Percentiles rank a stretch among this genome's conserved stretches.
Evolutionary conservation across 2,329 filamentous ascomycete species (phyloP).

Genomic region (Pseudocercospora crystallina): DNA sequence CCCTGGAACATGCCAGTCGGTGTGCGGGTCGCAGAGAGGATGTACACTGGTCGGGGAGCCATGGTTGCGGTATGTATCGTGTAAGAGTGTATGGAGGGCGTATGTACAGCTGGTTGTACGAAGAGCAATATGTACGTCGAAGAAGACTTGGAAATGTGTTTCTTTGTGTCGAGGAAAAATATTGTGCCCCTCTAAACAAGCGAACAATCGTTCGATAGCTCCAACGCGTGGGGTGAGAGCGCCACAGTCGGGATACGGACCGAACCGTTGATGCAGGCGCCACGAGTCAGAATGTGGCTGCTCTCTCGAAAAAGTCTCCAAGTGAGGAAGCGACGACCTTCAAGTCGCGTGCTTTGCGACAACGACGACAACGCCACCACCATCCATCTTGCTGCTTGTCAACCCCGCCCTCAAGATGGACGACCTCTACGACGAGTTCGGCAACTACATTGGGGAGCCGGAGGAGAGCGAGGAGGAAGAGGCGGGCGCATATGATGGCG

Average conservation of each 20-base stretch:
- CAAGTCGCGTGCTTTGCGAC: constrained; percentile 14
- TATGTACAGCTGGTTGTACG: neutral
- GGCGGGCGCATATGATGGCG: constrained; percentile 70
- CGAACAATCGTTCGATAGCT: neutral
- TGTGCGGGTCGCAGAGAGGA: constrained; percentile 75
- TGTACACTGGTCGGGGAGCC: constrained; percentile 87
- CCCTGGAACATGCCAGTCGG: constrained; percentile 93
- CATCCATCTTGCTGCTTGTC: neutral
- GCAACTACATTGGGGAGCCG: constrained; percentile 96
- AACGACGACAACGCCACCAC: constrained; percentile 1
- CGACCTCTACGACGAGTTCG: constrained; percentile 98
- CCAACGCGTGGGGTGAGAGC: too few species aligned
- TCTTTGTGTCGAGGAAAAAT: constrained; percentile 4
- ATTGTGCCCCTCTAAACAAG: neutral
- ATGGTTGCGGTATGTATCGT: constrained; percentile 46
- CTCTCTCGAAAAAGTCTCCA: constrained; percentile 3
- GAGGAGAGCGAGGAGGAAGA: constrained; percentile 84
- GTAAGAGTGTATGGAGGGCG: neutral
- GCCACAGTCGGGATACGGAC: too few species aligned
- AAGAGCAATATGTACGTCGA: neutral
- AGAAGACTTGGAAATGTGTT: constrained; percentile 1
- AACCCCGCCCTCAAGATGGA: constrained; percentile 63
- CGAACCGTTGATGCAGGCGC: too few species aligned
- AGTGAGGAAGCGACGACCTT: neutral
- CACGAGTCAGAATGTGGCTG: neutral